Conservation (phyloP, 257 asterid species). For the Cordia subcordata region DNA sequence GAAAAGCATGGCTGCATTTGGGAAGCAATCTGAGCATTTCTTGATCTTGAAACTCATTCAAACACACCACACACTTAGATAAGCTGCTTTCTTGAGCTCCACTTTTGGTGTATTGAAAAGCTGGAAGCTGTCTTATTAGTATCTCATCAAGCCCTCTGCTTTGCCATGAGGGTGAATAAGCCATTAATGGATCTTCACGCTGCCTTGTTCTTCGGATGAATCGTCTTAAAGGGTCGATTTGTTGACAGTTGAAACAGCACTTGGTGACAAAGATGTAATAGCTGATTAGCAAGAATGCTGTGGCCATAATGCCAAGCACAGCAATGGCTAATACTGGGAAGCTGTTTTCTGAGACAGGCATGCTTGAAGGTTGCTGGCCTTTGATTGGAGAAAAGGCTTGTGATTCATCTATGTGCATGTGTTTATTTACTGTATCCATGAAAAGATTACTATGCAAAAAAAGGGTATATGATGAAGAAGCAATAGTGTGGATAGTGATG, state of each 20-base stretch:
- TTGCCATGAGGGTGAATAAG: slow-evolving; percentile 54
- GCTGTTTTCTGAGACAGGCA: slow-evolving; percentile 32
- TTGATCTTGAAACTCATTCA: slow-evolving; percentile 56
- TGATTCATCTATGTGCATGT: slow-evolving; percentile 21
- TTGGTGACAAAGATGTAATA: slow-evolving; percentile 64
- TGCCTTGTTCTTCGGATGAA: slow-evolving; percentile 23
- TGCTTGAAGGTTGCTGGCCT: slow-evolving; percentile 21
- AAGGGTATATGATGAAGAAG: too few species aligned
- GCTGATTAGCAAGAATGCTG: slow-evolving; percentile 53
- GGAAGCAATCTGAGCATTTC: slow-evolving; percentile 68
- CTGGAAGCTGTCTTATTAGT: slow-evolving; percentile 62
- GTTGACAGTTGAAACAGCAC: slow-evolving; percentile 74
- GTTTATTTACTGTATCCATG: slow-evolving; percentile 40
- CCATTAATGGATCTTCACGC: slow-evolving; percentile 31
- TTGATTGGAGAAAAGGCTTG: slow-evolving; percentile 30
- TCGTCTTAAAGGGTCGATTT: slow-evolving; percentile 51
- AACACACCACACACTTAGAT: slow-evolving; percentile 66
- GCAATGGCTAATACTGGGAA: slow-evolving; percentile 76
- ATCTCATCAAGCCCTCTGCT: slow-evolving; percentile 64
- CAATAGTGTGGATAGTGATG: too few species aligned
- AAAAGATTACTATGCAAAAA: too few species aligned
- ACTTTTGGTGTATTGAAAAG: slow-evolving; percentile 39
- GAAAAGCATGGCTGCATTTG: slow-evolving; percentile 73
- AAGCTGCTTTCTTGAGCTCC: slow-evolving; percentile 22
- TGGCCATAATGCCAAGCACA: slow-evolving; percentile 58